Evolutionary conservation across 306 rosid genomes (phyloP), one percentile per base, ranked within the genome.

Genomic region (Boehmeria nivea): DNA sequence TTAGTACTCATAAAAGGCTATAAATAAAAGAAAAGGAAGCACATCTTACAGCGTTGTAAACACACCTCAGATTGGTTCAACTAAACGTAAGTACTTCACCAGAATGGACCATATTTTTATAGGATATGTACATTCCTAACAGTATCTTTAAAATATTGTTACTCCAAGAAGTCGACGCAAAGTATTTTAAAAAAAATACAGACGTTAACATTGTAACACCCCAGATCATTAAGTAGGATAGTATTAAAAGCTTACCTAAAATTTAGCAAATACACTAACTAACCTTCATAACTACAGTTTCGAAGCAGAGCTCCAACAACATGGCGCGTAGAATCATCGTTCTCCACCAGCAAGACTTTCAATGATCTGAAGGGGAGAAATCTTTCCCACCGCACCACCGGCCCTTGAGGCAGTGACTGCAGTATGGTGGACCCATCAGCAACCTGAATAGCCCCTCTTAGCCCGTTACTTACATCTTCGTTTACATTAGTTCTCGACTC

Each of bases 271-370:
- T 44, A 12, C 56, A 50, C 44, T 15, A 14, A 67, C 60, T 57
- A 53, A 82, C 88, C 88, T 82, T 82, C 84, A 45, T 78, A 82
- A 58, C 78, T 51, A 66, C 88, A 82, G 55, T 82, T 82, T 47
- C 76, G 74, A 36, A 82, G 73, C 38, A 82, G 72, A 63, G 88
- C 88, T 48, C 73, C 53, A 51, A 82, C 82, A 56, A 82, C 73
- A 50, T 82, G 78, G 42, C 88, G 82, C 1, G 84, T 82, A 13
- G 84, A 78, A 49, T 78, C 88, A 60, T 82, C 88, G 55, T 78
- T 72, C 54, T 82, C 88, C 59, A 78, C 88, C 18, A 82, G 73
- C 69, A 82, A 62, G 63, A 82, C 84, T 59, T 78, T 82, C 70
- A 82, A 64, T 27, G 84, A 75, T 70, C 78, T 72, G 22, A 69